Evolutionary conservation across 2,329 filamentous ascomycete genomes (phyloP).

Genomic region (Calonectria multiphialidica): DNA sequence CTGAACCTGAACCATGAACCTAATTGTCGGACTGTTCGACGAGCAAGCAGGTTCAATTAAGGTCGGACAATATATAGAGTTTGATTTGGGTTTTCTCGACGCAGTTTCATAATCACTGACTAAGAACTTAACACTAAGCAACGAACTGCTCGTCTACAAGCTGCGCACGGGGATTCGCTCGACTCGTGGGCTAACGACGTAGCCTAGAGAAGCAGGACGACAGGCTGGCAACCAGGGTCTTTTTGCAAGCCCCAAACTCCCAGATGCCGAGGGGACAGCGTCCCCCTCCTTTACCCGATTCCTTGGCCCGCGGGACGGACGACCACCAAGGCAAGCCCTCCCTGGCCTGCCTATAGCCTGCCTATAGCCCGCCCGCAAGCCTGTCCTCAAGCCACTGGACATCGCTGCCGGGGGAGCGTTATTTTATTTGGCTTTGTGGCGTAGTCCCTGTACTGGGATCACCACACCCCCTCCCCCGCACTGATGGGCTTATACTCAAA

Average conservation of each 20-base stretch:
- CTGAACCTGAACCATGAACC: not conserved
- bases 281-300: not conserved
- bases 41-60: not conserved
- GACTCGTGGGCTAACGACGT: not conserved
- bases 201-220: no score
- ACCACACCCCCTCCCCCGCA: not conserved
- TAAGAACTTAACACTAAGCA: not conserved
- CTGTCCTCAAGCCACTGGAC: no score
- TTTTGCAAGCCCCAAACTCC: no score
- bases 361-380: no score
- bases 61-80: conserved; percentile 4
- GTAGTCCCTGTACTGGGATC: not conserved
- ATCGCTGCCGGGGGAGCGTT: not conserved
- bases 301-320: not conserved
- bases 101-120: not conserved
- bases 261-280: no score
- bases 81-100: not conserved
- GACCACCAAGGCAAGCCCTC: not conserved
- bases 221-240: no score
- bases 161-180: not conserved
- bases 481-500: not conserved
- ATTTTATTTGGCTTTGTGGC: conserved; percentile 2
- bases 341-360: no score
- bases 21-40: not conserved
- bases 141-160: not conserved